Evolutionary conservation across 108 stramenopile species (phyloP), one percentile per base, ranked within the genome.

Genomic region (Nannochloropsis granulata): DNA sequence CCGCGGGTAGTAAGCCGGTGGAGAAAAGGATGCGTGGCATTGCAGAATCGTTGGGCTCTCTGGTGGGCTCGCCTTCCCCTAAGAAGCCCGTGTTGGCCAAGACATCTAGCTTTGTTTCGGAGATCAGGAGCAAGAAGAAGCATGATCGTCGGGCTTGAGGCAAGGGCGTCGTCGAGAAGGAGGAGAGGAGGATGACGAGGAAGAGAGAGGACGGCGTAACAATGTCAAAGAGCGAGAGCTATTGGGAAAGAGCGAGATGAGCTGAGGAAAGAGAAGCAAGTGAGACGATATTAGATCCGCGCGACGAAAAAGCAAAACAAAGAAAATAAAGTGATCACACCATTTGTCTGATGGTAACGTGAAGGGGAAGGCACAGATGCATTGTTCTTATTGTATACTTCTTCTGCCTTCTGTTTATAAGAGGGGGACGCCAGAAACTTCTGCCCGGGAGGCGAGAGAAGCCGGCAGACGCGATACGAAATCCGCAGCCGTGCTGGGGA

Each of bases 121-220:
- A 86, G 45, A 82, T 82, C 23, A 78, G 83, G 3, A 86, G 82
- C 21, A 86, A 86, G 44, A 86, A 83, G 12, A 86, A 82, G 25
- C 81, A 86, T 43, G 86, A 86, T 43, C 82, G 86, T 7, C 56
- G 56, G 21, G 56, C 56, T 71, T 71, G n/a, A n/a, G 56, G 34
- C 5, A 34, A 34, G 34, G 34, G 34, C 34, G 34, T 34, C 34
- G 34, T 34, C 34, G 34, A 34, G 34, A 5, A 34, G 34, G 34
- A 34, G 34, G 34, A 34, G 34, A 34, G 34, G 34, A 34, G 34
- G 34, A 34, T 34, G 34, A 5, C 34, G 5, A 34, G 34, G 2
- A 34, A 34, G 5, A 5, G 34, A 5, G 34, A 34, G 34, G 34
- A 34, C 34, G 5, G 34, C 34, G 34, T 34, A 34, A 34, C 34